These are phyloP conservation scores for Boletus rex-veris DNA, from an alignment of 768 basidiomycete genomes.

Conservation along the genomic window DNA sequence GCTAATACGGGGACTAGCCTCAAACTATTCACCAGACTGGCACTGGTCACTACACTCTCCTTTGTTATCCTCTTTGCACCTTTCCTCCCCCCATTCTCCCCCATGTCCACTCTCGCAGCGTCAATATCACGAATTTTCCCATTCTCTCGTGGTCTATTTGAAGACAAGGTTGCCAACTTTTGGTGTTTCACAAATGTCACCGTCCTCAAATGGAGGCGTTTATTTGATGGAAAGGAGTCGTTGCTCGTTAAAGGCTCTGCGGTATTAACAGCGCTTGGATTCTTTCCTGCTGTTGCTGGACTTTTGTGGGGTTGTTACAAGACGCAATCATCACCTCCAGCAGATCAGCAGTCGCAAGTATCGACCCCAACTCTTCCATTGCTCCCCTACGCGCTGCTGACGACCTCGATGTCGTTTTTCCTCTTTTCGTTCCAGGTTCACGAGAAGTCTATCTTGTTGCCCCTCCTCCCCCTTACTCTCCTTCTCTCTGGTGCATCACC, in stretches of 20 bases:
- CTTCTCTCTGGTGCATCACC: conserved; percentile 52
- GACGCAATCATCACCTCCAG: conserved; percentile 14
- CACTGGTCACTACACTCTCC: conserved; percentile 52
- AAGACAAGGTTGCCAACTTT: conserved; percentile 96
- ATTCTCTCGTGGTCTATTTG: conserved; percentile 85
- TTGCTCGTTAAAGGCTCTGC: conserved; percentile 66
- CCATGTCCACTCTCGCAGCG: conserved; percentile 48
- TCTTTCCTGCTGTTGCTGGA: conserved; percentile 57
- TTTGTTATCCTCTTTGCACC: conserved; percentile 75
- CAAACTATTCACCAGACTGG: conserved; percentile 65
- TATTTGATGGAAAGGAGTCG: conserved; percentile 37
- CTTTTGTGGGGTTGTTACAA: conserved; percentile 39
- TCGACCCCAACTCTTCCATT: conserved; percentile 60
- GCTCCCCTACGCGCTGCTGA: conserved; percentile 76
- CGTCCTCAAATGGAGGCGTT: conserved; percentile 74
- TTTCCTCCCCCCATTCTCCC: conserved; percentile 68
- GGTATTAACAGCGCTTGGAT: conserved; percentile 63
- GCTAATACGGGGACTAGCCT: conserved; percentile 26
- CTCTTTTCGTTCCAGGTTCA: conserved; percentile 96
- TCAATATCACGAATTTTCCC: conserved; percentile 86
- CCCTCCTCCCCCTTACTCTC: conserved; percentile 80
- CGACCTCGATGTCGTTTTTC: conserved; percentile 88
- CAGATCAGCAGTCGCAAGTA: background rate
- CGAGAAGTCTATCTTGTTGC: conserved; percentile 88
- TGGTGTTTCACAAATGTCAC: conserved; percentile 90